Evolutionary conservation across 2,329 filamentous ascomycete species (phyloP), one percentile per base, ranked within the genome.

Genomic region (Diatrype stigma): DNA sequence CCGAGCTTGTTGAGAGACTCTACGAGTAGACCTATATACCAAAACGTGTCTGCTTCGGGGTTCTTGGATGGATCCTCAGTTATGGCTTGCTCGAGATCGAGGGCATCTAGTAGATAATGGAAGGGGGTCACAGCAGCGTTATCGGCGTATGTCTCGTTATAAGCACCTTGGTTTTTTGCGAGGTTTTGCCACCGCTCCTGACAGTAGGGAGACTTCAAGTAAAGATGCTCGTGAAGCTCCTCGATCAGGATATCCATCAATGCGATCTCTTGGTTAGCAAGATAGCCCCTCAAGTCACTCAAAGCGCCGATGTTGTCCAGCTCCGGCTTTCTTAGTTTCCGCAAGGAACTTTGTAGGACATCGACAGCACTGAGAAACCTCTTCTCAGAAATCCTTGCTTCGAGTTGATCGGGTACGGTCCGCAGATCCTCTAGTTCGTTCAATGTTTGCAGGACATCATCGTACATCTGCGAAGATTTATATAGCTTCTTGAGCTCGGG

Each of bases 201-300:
- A 65, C 93, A 97, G 67, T 99, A 99, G 0, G 93, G 94, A 3
- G 93, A 97, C 67, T 97, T 97, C 37, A 99, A 82, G 66, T 99
- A 99, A 3, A 99, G 78, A 70, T 99, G 94, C 67, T 96, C 94
- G 66, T 99, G 94, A 32, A 99, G 77, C 69, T 99, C 94, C 67
- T 99, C 94, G n/a, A 97, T 85, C 50, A 99, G 69, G 48, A 97
- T 97, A 64, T 99, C 94, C 64, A 93, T 93, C 56, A 99, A 73
- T 0, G 90, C 83, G 26, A 87, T 89, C 72, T 99, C 94, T 67
- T 99, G 95, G 64, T 96, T 97, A 52, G 85, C 85, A 51, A 99
- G 83, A 64, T 97, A 97, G 61, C 85, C 85, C 51, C 90, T 83
- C 58, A 99, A 72, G 60, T 99, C 94, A 51, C 82, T 85, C 61